Conservation (phyloP, 202 grass and related monocot species). For the Brachypodium distachyon region DNA sequence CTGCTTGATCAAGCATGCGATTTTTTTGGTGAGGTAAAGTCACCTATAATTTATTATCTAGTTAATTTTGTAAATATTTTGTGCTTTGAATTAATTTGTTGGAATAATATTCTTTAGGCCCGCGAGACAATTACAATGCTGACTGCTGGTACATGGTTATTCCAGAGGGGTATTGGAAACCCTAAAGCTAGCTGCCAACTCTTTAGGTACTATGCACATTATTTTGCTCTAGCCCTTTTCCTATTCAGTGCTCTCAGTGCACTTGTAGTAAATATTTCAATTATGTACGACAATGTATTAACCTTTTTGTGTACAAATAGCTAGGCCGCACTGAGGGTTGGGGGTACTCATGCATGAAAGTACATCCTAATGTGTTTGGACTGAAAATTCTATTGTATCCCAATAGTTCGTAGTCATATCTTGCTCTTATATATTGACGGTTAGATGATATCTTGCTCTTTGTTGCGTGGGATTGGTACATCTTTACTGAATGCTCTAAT, state of each 20-base stretch:
- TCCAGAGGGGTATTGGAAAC: slow-evolving; percentile 92
- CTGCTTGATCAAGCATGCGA: slow-evolving; percentile 82
- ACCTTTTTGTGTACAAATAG: background rate
- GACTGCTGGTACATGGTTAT: slow-evolving; percentile 83
- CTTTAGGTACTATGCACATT: slow-evolving; percentile 92
- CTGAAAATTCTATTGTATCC: background rate
- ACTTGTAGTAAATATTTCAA: too few relatives aligned
- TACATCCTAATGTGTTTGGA: background rate
- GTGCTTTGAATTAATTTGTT: background rate
- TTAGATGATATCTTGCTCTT: background rate
- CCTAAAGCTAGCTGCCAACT: slow-evolving; percentile 84
- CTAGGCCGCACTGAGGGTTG: background rate
- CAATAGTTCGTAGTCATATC: too few relatives aligned
- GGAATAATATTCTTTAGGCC: slow-evolving; percentile 37
- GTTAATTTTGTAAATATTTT: slow-evolving; percentile 3
- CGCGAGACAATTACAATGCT: slow-evolving; percentile 98
- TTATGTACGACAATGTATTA: background rate
- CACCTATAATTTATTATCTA: background rate
- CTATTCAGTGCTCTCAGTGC: too few relatives aligned
- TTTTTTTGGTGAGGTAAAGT: slow-evolving; percentile 99
- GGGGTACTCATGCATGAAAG: slow-evolving; percentile 3
- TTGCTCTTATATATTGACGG: background rate
- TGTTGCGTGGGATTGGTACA: background rate
- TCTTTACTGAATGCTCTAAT: background rate
- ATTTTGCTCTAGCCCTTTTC: background rate